Evolutionary conservation across 2,329 filamentous ascomycete species (phyloP).

Genomic region (Sclerotinia minor): DNA sequence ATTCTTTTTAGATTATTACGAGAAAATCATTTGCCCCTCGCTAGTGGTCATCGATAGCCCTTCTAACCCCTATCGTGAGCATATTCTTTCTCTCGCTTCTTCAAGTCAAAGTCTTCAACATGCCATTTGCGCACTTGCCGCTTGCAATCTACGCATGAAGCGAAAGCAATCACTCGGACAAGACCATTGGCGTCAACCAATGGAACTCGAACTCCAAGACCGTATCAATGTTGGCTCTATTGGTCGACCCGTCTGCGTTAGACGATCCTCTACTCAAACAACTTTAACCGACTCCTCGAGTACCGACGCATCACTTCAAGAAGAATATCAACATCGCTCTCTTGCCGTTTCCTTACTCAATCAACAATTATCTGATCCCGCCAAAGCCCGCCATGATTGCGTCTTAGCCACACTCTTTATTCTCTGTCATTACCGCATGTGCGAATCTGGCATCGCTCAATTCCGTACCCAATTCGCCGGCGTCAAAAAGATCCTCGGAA

Average conservation of each 20-base stretch:
- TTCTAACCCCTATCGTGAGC: slow-evolving; percentile 80
- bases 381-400: slow-evolving; percentile 77
- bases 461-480: slow-evolving; percentile 93
- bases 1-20: slow-evolving; percentile 91
- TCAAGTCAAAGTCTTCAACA: slow-evolving; percentile 84
- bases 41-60: slow-evolving; percentile 89
- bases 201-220: slow-evolving; percentile 40
- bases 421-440: slow-evolving; percentile 89
- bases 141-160: slow-evolving; percentile 88
- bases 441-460: slow-evolving; percentile 87
- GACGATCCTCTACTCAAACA: slow-evolving; percentile 34
- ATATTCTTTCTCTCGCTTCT: slow-evolving; percentile 76
- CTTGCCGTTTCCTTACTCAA: slow-evolving; percentile 81
- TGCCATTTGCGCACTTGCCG: slow-evolving; percentile 83
- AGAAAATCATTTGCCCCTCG: slow-evolving; percentile 86
- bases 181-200: slow-evolving; percentile 49
- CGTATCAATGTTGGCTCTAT: slow-evolving; percentile 35
- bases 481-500: slow-evolving; percentile 82
- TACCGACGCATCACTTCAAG: slow-evolving; percentile 62
- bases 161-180: slow-evolving; percentile 64
- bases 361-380: slow-evolving; percentile 74
- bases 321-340: slow-evolving; percentile 79
- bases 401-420: slow-evolving; percentile 85
- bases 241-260: slow-evolving; percentile 29
- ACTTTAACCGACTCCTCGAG: slow-evolving; percentile 47